Evolutionary conservation across 2,329 filamentous ascomycete genomes (phyloP).

Genomic region (Alternaria novae-zelandiae): DNA sequence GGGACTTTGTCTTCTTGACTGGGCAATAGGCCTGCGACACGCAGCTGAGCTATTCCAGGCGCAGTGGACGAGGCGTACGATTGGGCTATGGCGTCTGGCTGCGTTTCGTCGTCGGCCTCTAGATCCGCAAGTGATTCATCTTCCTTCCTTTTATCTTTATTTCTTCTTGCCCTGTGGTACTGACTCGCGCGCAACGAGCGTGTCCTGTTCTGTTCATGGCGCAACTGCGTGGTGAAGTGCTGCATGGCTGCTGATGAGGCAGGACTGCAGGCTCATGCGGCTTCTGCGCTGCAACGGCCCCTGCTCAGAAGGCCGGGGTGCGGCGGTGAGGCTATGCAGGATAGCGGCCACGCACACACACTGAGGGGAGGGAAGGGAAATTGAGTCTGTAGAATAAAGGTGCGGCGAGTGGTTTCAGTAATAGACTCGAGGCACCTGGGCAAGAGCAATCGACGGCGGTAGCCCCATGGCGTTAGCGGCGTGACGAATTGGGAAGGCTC

Average conservation of each 20-base stretch:
- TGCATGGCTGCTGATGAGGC: constrained; percentile 34
- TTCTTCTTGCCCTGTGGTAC: constrained; percentile 32
- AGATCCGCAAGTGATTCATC: constrained; percentile 20
- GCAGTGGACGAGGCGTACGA: constrained; percentile 26
- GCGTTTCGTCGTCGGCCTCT: constrained; percentile 18
- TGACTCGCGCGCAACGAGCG: constrained; percentile 43
- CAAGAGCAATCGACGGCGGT: constrained; percentile 1
- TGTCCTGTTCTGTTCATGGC: constrained; percentile 32
- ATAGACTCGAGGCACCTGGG: not conserved
- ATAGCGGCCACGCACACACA: not conserved
- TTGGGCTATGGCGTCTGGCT: constrained; percentile 15
- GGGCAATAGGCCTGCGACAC: constrained; percentile 51
- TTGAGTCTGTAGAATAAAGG: constrained; percentile 2
- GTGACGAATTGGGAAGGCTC: constrained; percentile 9
- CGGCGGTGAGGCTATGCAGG: constrained; percentile 9
- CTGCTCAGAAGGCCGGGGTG: constrained; percentile 6
- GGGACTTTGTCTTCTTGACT: constrained; percentile 49
- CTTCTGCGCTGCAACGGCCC: constrained; percentile 1
- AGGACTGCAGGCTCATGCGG: constrained; percentile 10
- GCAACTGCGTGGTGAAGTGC: constrained; percentile 41
- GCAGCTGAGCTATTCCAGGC: constrained; percentile 38
- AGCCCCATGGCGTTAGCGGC: constrained; percentile 6
- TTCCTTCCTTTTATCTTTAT: constrained; percentile 27
- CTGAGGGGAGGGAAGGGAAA: not conserved
- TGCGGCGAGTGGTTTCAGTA: constrained; percentile 7